phyloP scores from a whole-genome alignment of 2,329 filamentous ascomycete species.

The Trichophyton schoenleinii region DNA sequence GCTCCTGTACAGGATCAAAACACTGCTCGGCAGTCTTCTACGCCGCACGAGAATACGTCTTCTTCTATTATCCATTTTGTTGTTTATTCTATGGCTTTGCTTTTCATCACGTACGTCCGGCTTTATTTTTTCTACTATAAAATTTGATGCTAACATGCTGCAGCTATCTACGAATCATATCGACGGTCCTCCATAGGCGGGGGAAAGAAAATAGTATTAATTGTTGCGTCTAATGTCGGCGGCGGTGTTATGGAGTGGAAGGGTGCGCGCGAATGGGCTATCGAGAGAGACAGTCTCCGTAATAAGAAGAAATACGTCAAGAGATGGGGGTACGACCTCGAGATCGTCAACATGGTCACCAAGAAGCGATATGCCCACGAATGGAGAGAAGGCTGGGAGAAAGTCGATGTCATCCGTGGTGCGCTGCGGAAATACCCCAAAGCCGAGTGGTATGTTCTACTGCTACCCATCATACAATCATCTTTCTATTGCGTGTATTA shows the following conservation, averaged over 20 bases:
- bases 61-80: constrained; percentile 45
- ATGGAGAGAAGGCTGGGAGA: constrained; percentile 99
- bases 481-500: constrained; percentile 6
- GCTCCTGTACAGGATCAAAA: constrained; percentile 23
- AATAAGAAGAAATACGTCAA: constrained; percentile 86
- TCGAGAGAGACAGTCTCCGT: constrained; percentile 86
- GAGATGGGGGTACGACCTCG: constrained; percentile 87
- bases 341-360: constrained; percentile 96
- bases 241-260: constrained; percentile 99
- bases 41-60: constrained; percentile 55
- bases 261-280: constrained; percentile 91
- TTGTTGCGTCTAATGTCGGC: constrained; percentile 84
- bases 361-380: constrained; percentile 98
- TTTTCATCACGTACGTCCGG: constrained; percentile 58
- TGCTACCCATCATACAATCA: too few relatives aligned
- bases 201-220: constrained; percentile 83
- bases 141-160: constrained; percentile 13
- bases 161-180: constrained; percentile 49
- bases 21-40: constrained; percentile 39
- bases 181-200: constrained; percentile 64
- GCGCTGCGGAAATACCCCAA: constrained; percentile 86
- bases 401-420: constrained; percentile 84
- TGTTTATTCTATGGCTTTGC: constrained; percentile 53
- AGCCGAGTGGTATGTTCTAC: constrained; percentile 69
- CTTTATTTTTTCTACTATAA: background rate